phyloP scores from a whole-genome alignment of 169 alveolate species.

The Plasmodium coatneyi region DNA sequence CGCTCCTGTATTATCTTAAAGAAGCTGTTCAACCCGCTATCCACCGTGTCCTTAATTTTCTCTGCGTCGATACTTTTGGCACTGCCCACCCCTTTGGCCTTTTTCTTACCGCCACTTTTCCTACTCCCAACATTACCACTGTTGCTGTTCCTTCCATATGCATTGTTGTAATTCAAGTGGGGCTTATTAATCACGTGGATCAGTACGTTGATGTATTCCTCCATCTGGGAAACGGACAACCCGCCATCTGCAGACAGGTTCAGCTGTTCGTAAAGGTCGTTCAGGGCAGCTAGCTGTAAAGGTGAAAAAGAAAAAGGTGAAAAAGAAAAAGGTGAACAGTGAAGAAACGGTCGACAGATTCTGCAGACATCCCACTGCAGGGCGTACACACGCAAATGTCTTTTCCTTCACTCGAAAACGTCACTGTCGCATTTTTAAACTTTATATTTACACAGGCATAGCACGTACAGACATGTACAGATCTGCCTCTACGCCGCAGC shows the following conservation, averaged over 20 bases:
- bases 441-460: background rate
- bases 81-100: background rate
- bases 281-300: conserved; percentile 67
- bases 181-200: conserved; percentile 69
- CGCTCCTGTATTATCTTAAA: conserved; percentile 72
- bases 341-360: background rate
- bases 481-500: background rate
- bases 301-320: background rate
- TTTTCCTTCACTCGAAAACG: background rate
- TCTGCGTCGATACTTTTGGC: conserved; percentile 8
- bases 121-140: background rate
- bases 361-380: too few relatives aligned
- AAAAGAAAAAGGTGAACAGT: too few relatives aligned
- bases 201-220: conserved; percentile 73
- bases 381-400: too few relatives aligned
- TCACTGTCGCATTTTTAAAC: background rate
- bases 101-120: background rate
- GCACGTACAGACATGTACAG: background rate
- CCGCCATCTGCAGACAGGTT: conserved; percentile 73
- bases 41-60: conserved; percentile 42
- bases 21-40: conserved; percentile 38
- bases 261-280: conserved; percentile 70
- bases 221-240: conserved; percentile 42
- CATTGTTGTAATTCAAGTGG: conserved; percentile 30
- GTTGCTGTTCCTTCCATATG: conserved; percentile 19